These are phyloP conservation scores for Oryza officinalis DNA, from an alignment of 176 grass and related monocot species.

Conservation along the genomic window DNA sequence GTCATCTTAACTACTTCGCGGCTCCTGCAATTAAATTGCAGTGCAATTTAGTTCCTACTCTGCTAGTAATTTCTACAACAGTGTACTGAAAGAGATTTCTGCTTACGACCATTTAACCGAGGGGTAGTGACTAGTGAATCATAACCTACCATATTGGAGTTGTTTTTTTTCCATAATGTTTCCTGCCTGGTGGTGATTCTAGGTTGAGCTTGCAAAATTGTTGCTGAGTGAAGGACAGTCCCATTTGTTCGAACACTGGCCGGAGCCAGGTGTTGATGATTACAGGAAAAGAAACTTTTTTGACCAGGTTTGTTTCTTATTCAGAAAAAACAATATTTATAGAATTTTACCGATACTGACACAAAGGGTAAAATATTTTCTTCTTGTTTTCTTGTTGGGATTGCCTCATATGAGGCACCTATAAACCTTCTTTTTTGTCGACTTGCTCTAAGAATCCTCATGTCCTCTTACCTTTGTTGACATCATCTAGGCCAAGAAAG, in stretches of 20 bases:
- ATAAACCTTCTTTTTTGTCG: too few relatives aligned
- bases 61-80: neutral
- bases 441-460: neutral
- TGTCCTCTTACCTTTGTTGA: neutral
- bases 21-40: constrained; percentile 5
- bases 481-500: neutral
- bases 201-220: constrained; percentile 74
- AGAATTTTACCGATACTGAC: neutral
- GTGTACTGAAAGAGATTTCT: too few relatives aligned
- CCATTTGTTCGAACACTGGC: constrained; percentile 84
- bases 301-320: constrained; percentile 58
- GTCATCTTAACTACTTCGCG: neutral
- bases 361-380: neutral
- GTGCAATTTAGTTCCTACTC: neutral
- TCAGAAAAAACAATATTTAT: neutral
- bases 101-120: too few relatives aligned
- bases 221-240: constrained; percentile 66
- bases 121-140: neutral
- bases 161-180: constrained; percentile 2
- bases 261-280: constrained; percentile 60
- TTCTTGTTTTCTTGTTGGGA: neutral
- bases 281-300: constrained; percentile 79
- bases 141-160: neutral
- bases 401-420: neutral
- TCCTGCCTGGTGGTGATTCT: neutral